Evolutionary conservation across 805 yeast species (phyloP), one percentile per base, ranked within the genome.

Genomic region (Starmera dryadoides): DNA sequence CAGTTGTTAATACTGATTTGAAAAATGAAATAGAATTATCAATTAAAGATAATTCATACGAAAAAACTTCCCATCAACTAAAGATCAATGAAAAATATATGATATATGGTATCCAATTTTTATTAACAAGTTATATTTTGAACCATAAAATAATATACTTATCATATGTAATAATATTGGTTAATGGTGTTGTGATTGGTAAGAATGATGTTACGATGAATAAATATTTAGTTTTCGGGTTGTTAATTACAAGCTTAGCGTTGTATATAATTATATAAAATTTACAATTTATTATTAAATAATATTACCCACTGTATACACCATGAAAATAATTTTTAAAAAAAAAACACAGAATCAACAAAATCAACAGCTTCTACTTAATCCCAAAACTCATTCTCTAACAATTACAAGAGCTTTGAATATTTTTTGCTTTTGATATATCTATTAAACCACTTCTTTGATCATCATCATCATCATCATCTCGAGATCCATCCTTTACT

Each of bases 371-470:
- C 6, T 16, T 29, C 11, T 25, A 12, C 6, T 2, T 28, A n/a
- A 28, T 28, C 4, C 9, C 15, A 28, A 28, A 28, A n/a, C 8
- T n/a, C 8, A n/a, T n/a, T n/a, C 15, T 31, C 14, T 17, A 34
- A 26, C 36, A 34, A 14, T 17, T 17, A 6, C 30, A 34, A 10
- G 30, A 23, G 10, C 23, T 42, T 6, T 50, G 42, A 1, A 52
- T 40, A 19, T 3, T 31, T 9, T 17, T 31, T 19, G 57, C 46
- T 29, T 52, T 44, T 37, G 47, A 43, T 59, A 41, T 52, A 60
- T 34, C 69, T 55, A 38, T 57, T 47, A 17, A 56, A 40, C 43
- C 61, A 34, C 45, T 60, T 22, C 37, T 40, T 11, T 45, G 62
- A 11, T 29, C 29, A 29, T 30, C 34, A 12, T 12, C 30, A 17